Evolutionary conservation across 148 eudicot species (phyloP), one percentile per base, ranked within the genome.

Genomic region (Chenopodium suecicum): DNA sequence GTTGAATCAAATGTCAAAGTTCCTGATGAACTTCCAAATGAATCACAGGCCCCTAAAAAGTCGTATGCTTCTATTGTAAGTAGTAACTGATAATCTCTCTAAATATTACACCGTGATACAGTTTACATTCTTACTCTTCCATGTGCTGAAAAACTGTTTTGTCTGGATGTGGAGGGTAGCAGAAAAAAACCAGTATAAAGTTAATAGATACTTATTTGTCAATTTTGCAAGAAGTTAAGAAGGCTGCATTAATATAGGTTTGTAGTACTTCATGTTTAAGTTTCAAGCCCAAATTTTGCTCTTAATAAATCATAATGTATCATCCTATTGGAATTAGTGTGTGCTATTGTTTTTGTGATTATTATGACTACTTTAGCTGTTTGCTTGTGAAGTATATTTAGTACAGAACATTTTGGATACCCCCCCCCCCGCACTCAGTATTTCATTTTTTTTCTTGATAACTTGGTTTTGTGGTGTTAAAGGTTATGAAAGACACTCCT

Each of bases 1-100:
- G 84, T 84, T 75, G 91, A 89, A 85, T 64, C 91, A 62, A 81
- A 81, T 77, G 73, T 65, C 76, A 91, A 88, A 88, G 86, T 78
- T 78, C 93, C 85, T 78, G 94, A 84, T 80, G 70, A 67, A 27
- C 17, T 34, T 27, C 70, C 34, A 22, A 27, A 67, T 67, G 70
- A 67, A 4, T 67, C 70, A 67, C 70, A 67, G 37, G 75, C 81
- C 64, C 91, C 94, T 29, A 92, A 92, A 89, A 95, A 90, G 83
- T 91, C 98, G 19, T 95, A 92, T 88, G 98, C 98, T 83, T 92
- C 97, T 37, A 93, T 95, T 80, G 98, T 95, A 89, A 91, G 98
- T 90, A 56, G 2, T 20, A 19, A 41, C 7, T 70, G 16, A 37
- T 41, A 0, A 7, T n/a, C 7, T 20, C 66, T n/a, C 9, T 20